phyloP scores from a whole-genome alignment of 2,329 filamentous ascomycete species.

The Zymoseptoria brevis region DNA sequence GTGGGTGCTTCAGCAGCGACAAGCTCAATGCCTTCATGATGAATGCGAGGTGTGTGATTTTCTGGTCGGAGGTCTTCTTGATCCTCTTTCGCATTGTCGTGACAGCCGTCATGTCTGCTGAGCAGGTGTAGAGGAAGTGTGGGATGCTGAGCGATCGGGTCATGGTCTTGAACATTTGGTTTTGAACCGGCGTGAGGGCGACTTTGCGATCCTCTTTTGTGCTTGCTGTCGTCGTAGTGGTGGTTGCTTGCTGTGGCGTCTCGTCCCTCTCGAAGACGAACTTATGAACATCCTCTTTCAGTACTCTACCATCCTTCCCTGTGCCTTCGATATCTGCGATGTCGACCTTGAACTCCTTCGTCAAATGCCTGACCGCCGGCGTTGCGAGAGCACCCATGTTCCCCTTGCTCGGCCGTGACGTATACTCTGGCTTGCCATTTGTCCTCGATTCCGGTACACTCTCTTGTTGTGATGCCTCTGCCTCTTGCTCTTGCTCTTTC shows the following conservation, averaged over 20 bases:
- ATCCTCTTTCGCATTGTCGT: slow-evolving; percentile 64
- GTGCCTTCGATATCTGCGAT: slow-evolving; percentile 75
- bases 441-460: not conserved
- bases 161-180: slow-evolving; percentile 97
- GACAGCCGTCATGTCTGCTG: slow-evolving; percentile 72
- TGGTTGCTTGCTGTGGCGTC: slow-evolving; percentile 27
- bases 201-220: slow-evolving; percentile 56
- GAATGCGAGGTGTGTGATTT: slow-evolving; percentile 87
- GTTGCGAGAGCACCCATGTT: slow-evolving; percentile 74
- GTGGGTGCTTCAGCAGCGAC: slow-evolving; percentile 69
- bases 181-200: slow-evolving; percentile 68
- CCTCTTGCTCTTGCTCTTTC: slow-evolving; percentile 7
- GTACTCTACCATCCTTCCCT: slow-evolving; percentile 80
- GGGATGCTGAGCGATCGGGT: slow-evolving; percentile 83
- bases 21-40: slow-evolving; percentile 92
- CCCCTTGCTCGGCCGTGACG: slow-evolving; percentile 36
- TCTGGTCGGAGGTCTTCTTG: slow-evolving; percentile 54
- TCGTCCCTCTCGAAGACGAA: slow-evolving; percentile 34
- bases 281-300: slow-evolving; percentile 79
- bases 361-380: slow-evolving; percentile 81
- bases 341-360: slow-evolving; percentile 69
- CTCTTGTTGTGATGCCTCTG: not conserved
- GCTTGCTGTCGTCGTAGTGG: slow-evolving; percentile 28
- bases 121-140: slow-evolving; percentile 91
- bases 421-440: not conserved